Evolutionary conservation across 352 stramenopile genomes (phyloP).

Genomic region (Pythium phragmiticola): DNA sequence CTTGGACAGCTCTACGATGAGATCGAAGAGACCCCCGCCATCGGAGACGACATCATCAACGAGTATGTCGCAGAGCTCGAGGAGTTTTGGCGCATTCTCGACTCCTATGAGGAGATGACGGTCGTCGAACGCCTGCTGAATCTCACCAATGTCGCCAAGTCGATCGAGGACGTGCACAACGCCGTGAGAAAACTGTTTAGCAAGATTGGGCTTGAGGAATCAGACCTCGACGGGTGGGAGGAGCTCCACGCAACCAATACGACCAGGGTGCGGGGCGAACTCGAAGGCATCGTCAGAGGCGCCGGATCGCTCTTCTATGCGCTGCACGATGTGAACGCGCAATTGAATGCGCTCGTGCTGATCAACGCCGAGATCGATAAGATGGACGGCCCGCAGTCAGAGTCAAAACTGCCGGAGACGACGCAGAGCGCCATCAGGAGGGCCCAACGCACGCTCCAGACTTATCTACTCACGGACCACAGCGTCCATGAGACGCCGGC

Average conservation of each 20-base stretch:
- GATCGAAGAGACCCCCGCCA: background rate
- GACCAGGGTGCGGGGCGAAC: background rate
- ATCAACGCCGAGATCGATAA: background rate
- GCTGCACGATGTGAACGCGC: background rate
- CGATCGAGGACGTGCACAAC: background rate
- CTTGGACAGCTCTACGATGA: background rate
- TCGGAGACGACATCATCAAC: background rate
- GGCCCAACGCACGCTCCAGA: no score
- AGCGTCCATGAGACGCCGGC: background rate
- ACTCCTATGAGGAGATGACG: background rate
- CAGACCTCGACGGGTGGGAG: background rate
- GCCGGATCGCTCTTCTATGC: background rate
- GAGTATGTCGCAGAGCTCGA: background rate
- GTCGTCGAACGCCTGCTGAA: conserved; percentile 6
- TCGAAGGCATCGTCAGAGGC: background rate
- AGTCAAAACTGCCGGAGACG: background rate
- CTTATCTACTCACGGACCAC: no score
- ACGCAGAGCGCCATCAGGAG: background rate
- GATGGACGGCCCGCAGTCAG: background rate
- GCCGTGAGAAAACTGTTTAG: background rate
- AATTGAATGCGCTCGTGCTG: background rate
- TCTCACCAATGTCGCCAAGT: conserved; percentile 1
- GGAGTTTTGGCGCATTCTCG: background rate
- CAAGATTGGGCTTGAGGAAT: background rate
- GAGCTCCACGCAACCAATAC: background rate